A percentile compares a stretch with the other conserved stretches of the same genome.
Evolutionary conservation across 1,139 yeast genomes (phyloP).

Genomic region (Saccharomyces hybrid): DNA sequence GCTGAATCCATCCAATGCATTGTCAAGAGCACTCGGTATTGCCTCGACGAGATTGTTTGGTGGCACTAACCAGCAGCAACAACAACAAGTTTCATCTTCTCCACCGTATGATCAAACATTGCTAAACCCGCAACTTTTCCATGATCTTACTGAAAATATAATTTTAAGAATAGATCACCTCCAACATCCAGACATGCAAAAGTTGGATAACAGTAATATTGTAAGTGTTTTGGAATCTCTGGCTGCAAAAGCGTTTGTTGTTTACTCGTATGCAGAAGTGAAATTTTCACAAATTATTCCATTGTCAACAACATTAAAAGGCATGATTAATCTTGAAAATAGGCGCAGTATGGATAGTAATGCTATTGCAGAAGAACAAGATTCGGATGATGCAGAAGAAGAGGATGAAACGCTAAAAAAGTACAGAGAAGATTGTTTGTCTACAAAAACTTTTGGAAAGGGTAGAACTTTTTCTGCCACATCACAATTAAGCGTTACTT

Average conservation of each 20-base stretch:
- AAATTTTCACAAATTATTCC: conserved; percentile 82
- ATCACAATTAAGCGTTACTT: conserved; percentile 13
- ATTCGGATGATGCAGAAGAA: conserved; percentile 19
- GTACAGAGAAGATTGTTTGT: neutral
- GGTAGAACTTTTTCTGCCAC: neutral
- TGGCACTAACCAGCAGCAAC: conserved; percentile 23
- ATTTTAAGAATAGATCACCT: conserved; percentile 28
- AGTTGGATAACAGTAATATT: conserved; percentile 28
- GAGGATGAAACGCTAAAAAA: conserved; percentile 4
- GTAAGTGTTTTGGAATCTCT: conserved; percentile 56
- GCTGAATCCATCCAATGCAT: conserved; percentile 81
- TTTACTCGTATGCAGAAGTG: conserved; percentile 82
- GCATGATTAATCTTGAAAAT: conserved; percentile 16
- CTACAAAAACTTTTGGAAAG: neutral
- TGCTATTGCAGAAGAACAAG: conserved; percentile 28
- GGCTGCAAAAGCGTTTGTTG: conserved; percentile 86
- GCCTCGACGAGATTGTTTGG: conserved; percentile 89
- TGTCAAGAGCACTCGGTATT: conserved; percentile 77
- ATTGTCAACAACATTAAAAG: conserved; percentile 51
- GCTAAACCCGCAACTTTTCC: conserved; percentile 24
- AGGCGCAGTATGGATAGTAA: conserved; percentile 27
- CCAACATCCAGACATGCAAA: conserved; percentile 8
- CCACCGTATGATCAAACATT: conserved; percentile 17
- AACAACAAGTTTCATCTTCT: conserved; percentile 9
- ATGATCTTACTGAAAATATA: conserved; percentile 31